phyloP scores from a whole-genome alignment of 1,284 basidiomycete genomes.

The Ganoderma leucocontextum region DNA sequence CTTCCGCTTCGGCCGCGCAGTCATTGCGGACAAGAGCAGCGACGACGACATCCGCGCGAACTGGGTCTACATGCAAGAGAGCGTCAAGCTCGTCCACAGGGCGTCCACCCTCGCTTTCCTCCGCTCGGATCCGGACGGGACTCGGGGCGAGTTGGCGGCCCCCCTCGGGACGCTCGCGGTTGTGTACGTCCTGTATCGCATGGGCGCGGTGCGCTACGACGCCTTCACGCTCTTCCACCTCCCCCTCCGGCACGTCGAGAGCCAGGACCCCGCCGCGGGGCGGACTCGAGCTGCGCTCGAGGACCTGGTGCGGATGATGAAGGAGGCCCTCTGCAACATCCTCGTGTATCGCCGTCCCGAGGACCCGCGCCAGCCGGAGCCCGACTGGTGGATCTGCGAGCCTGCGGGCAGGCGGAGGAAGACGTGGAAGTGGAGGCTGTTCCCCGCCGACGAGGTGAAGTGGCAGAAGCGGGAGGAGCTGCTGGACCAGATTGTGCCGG shows the following conservation, averaged over 20 bases:
- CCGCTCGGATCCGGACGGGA: background rate
- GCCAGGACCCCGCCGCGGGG: background rate
- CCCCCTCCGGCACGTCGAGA: background rate
- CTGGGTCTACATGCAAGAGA: background rate
- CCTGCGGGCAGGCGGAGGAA: background rate
- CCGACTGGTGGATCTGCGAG: slow-evolving; percentile 1
- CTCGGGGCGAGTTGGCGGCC: background rate
- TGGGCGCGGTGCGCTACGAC: background rate
- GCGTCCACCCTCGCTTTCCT: background rate
- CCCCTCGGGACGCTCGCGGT: background rate
- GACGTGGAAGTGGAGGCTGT: background rate
- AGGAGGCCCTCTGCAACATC: background rate
- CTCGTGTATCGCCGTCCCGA: background rate
- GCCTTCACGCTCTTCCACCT: background rate
- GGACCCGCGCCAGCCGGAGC: background rate
- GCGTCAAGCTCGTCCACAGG: background rate
- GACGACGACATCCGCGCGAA: background rate
- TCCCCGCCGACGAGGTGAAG: background rate
- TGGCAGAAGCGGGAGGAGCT: background rate
- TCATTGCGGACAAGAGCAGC: background rate
- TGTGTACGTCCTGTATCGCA: background rate
- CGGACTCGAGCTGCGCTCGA: background rate
- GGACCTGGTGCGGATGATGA: background rate
- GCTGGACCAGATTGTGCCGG: background rate
- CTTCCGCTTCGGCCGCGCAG: background rate